Evolutionary conservation across 306 rosid species (phyloP).

Genomic region (Albizia julibrissin): DNA sequence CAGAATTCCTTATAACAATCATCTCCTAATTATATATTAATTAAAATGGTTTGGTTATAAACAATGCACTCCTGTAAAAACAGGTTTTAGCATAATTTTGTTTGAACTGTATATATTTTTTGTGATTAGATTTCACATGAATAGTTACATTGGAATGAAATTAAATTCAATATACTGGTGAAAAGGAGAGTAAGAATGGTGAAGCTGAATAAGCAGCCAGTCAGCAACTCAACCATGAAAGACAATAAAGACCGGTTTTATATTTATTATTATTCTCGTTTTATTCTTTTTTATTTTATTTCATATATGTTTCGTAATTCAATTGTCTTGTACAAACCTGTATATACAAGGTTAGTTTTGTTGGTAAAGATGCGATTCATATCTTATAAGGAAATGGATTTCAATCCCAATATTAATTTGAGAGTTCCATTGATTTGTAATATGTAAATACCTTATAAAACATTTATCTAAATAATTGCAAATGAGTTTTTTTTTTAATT

Average conservation of each 20-base stretch:
- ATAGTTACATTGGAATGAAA: neutral
- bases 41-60: neutral
- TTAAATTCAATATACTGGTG: neutral
- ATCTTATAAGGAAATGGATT: neutral
- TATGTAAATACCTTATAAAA: too few relatives aligned
- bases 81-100: neutral
- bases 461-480: too few relatives aligned
- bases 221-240: neutral
- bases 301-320: neutral
- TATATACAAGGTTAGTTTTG: too few relatives aligned
- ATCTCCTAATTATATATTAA: neutral
- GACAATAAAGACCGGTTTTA: neutral
- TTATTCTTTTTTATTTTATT: neutral
- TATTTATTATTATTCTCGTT: neutral
- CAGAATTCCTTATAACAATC: neutral
- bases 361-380: neutral
- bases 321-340: neutral
- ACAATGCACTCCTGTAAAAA: neutral
- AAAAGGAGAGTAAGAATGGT: neutral
- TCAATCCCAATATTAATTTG: neutral
- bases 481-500: too few relatives aligned
- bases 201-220: neutral
- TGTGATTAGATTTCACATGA: neutral
- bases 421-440: neutral
- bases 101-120: neutral